Percentiles rank a stretch among this genome's conserved stretches.
Evolutionary conservation across 441 rosid genomes (phyloP).

Genomic region (Erodium trifolium): DNA sequence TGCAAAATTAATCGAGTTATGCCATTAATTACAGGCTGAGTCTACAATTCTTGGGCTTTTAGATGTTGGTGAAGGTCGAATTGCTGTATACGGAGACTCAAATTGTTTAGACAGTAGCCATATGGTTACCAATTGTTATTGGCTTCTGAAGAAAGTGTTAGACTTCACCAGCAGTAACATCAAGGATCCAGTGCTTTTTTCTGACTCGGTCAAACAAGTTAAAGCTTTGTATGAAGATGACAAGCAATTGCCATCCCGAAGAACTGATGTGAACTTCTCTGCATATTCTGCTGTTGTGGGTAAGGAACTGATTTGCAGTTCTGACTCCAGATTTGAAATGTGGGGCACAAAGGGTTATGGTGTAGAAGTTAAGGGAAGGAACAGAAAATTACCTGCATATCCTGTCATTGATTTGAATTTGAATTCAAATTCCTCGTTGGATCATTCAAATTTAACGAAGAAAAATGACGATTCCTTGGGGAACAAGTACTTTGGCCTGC

Average conservation of each 20-base stretch:
- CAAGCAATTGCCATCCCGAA: slow-evolving; percentile 66
- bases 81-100: slow-evolving; percentile 93
- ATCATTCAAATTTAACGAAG: slow-evolving; percentile 29
- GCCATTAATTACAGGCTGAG: slow-evolving; percentile 48
- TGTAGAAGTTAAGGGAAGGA: slow-evolving; percentile 64
- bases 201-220: slow-evolving; percentile 44
- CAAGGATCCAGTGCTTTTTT: slow-evolving; percentile 74
- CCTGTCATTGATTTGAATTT: slow-evolving; percentile 48
- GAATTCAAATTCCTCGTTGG: slow-evolving; percentile 45
- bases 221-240: slow-evolving; percentile 49
- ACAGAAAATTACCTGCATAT: slow-evolving; percentile 62
- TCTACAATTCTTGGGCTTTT: slow-evolving; percentile 87
- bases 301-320: slow-evolving; percentile 62
- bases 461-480: slow-evolving; percentile 33
- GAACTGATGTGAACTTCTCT: slow-evolving; percentile 90
- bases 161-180: slow-evolving; percentile 66
- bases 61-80: slow-evolving; percentile 63
- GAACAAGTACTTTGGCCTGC: slow-evolving; percentile 48
- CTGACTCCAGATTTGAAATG: slow-evolving; percentile 86
- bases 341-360: slow-evolving; percentile 92
- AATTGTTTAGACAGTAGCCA: slow-evolving; percentile 97
- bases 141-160: slow-evolving; percentile 80
- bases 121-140: slow-evolving; percentile 95
- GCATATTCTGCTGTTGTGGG: slow-evolving; percentile 69
- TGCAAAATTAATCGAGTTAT: slow-evolving; percentile 2